phyloP scores from a whole-genome alignment of 2,329 filamentous ascomycete species.

The Celoporthe dispersa region DNA sequence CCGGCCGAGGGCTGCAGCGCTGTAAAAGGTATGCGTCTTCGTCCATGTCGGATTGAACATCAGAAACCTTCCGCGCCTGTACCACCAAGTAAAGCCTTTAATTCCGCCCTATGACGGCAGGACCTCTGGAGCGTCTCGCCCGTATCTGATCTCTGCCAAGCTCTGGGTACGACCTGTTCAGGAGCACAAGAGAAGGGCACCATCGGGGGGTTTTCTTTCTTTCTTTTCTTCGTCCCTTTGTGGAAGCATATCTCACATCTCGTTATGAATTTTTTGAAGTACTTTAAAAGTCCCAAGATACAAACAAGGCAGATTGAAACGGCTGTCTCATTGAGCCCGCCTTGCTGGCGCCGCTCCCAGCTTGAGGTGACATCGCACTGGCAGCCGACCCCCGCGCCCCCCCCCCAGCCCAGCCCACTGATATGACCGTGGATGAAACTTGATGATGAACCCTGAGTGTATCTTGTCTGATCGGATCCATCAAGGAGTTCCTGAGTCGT shows the following conservation, averaged over 20 bases:
- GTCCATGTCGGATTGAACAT: background rate
- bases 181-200: background rate
- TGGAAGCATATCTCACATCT: no score
- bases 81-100: conserved; percentile 11
- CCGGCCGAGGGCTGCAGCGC: conserved; percentile 6
- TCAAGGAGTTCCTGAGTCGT: background rate
- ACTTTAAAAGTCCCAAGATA: background rate
- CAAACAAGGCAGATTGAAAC: background rate
- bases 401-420: background rate
- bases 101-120: conserved; percentile 22
- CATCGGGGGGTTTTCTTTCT: background rate
- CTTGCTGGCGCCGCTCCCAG: background rate
- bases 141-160: background rate
- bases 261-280: background rate
- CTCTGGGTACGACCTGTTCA: background rate
- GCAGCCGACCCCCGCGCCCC: background rate
- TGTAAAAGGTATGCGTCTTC: background rate
- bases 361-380: background rate
- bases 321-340: background rate
- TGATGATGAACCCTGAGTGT: background rate
- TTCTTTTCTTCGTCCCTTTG: background rate
- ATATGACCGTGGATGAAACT: conserved; percentile 1
- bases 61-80: conserved; percentile 20
- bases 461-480: background rate
- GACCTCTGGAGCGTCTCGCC: conserved; percentile 4